phyloP scores from a whole-genome alignment of 352 stramenopile species.

The Phytophthora sp. region DNA sequence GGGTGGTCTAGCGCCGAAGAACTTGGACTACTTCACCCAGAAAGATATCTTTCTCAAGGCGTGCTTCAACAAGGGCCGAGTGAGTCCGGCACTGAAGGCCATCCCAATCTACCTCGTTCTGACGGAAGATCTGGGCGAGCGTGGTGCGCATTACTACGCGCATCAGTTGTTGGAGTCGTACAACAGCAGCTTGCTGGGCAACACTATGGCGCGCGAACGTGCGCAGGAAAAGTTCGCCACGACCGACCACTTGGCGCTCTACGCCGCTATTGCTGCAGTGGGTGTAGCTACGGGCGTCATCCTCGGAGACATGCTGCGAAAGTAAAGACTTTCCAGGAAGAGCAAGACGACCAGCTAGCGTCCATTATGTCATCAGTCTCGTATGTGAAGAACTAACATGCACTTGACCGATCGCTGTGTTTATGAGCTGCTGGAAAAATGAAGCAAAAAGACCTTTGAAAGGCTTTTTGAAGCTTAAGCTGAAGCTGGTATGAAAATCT shows the following conservation, averaged over 20 bases:
- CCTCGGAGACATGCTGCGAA: slow-evolving; percentile 29
- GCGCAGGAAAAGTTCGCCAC: slow-evolving; percentile 47
- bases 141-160: slow-evolving; percentile 89
- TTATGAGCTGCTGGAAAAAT: slow-evolving; percentile 12
- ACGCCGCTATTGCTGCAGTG: slow-evolving; percentile 47
- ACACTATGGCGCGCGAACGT: slow-evolving; percentile 36
- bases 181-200: slow-evolving; percentile 47
- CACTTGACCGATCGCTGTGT: slow-evolving; percentile 4
- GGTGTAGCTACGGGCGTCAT: slow-evolving; percentile 43
- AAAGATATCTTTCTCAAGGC: slow-evolving; percentile 81
- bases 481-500: neutral
- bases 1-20: slow-evolving; percentile 96
- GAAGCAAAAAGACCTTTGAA: too few species aligned
- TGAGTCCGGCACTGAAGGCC: slow-evolving; percentile 74
- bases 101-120: slow-evolving; percentile 91
- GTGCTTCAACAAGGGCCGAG: slow-evolving; percentile 90
- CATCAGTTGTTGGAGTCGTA: slow-evolving; percentile 80
- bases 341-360: neutral
- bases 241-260: slow-evolving; percentile 48
- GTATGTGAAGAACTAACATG: neutral
- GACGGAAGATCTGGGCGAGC: slow-evolving; percentile 91
- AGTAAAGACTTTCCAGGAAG: slow-evolving; percentile 12
- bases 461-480: neutral
- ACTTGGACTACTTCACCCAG: slow-evolving; percentile 94
- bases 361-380: slow-evolving; percentile 1